Percentiles rank a stretch among this genome's conserved stretches.
These are phyloP conservation scores for Picochlorum costavermella DNA, from an alignment of 139 green algal genomes.

Conservation along the genomic window DNA sequence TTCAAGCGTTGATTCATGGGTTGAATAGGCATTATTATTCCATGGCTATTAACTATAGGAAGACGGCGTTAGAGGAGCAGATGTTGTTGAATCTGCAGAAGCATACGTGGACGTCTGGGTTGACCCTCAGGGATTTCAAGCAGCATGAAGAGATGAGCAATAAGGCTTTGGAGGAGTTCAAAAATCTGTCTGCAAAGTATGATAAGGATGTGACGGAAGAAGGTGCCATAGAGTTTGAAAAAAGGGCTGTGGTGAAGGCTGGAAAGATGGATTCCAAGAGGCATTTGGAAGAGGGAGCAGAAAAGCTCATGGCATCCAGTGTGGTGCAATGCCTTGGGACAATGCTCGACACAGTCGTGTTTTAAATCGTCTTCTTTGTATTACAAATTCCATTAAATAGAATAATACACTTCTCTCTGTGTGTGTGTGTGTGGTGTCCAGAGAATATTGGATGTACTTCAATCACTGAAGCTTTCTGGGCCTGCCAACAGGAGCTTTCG, in stretches of 20 bases:
- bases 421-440: too few species aligned
- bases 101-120: slow-evolving; percentile 82
- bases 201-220: slow-evolving; percentile 87
- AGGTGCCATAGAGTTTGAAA: slow-evolving; percentile 66
- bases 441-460: not conserved
- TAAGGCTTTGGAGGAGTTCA: slow-evolving; percentile 70
- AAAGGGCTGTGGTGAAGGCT: slow-evolving; percentile 74
- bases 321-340: slow-evolving; percentile 85
- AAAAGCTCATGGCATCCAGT: slow-evolving; percentile 82
- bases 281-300: slow-evolving; percentile 70
- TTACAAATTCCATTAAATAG: too few species aligned
- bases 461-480: not conserved
- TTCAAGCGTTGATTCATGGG: slow-evolving; percentile 95
- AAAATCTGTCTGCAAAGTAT: slow-evolving; percentile 64
- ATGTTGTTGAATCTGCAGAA: slow-evolving; percentile 98
- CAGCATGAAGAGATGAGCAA: slow-evolving; percentile 63
- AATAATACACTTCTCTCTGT: too few species aligned
- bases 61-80: slow-evolving; percentile 96
- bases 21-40: slow-evolving; percentile 99
- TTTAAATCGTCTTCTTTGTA: slow-evolving; percentile 40
- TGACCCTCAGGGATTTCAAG: slow-evolving; percentile 69
- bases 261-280: slow-evolving; percentile 96
- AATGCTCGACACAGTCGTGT: slow-evolving; percentile 94
- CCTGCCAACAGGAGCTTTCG: not conserved
- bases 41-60: slow-evolving; percentile 98